Evolutionary conservation across 768 basidiomycete species (phyloP), one percentile per base, ranked within the genome.

Genomic region (Phanerochaete carnosa): DNA sequence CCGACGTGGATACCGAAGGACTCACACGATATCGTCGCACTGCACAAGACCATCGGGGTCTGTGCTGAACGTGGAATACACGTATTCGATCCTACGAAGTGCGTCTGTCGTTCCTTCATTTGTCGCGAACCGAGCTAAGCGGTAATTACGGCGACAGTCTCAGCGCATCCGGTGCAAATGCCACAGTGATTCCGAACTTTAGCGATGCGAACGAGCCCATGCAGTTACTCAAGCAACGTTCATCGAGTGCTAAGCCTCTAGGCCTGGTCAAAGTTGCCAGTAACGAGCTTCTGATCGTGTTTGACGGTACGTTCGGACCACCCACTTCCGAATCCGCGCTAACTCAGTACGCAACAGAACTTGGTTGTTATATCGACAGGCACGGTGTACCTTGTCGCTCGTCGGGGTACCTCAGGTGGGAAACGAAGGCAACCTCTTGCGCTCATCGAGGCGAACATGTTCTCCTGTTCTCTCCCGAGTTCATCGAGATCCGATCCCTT

Each of bases 301-400:
- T 88, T 64, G 89, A 94, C 63, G 80, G 92, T 89, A 33, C 43
- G 57, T 59, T 52, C 15, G 4, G 4, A 4, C 8, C 19, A 19
- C 19, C 39, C 6, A 19, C 39, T 43, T 19, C 39, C 19, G 39
- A 43, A 4, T 19, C 39, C 19, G 19, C 39, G 39, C 39, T 19
- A 19, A 39, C 33, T 33, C 22, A 33, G 50, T 30, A 8, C n/a
- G 50, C 47, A 57, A 56, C 61, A 93, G 92, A 81, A 29, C 74
- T 92, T 43, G 92, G 92, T 15, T 90, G 84, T 67, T 94, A 89
- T 69, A 83, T 92, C 66, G 83, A 87, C 58, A 87, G 84, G 58
- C 79, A 84, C 62, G 92, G 92, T 1, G 70, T 76, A 0, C 90
- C 90, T 2, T 77, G 76, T 12, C 87, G 89, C 43, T 79, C 79